Evolutionary conservation across 805 yeast genomes (phyloP).

Genomic region (Wickerhamomyces xylosicus): DNA sequence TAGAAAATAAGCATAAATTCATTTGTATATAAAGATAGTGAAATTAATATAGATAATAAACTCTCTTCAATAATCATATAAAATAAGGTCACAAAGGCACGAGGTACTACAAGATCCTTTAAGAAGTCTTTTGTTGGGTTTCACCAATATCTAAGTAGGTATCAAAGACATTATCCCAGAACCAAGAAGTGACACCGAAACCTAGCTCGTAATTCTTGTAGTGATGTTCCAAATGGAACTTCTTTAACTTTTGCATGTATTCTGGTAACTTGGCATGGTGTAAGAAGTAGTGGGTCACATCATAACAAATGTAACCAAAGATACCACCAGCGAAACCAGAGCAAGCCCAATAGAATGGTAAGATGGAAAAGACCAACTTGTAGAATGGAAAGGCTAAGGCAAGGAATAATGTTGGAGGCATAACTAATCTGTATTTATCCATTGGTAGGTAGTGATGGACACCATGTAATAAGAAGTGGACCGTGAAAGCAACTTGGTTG

Average conservation of each 20-base stretch:
- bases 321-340: slow-evolving; percentile 94
- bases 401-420: slow-evolving; percentile 87
- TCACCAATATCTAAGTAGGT: slow-evolving; percentile 48
- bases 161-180: slow-evolving; percentile 90
- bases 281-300: slow-evolving; percentile 85
- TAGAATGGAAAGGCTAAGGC: slow-evolving; percentile 73
- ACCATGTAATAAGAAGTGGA: slow-evolving; percentile 91
- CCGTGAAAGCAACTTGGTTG: slow-evolving; percentile 57
- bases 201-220: slow-evolving; percentile 95
- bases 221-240: slow-evolving; percentile 93
- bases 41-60: too few species aligned
- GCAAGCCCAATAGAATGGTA: slow-evolving; percentile 81
- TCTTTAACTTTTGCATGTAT: slow-evolving; percentile 69
- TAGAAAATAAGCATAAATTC: too few species aligned
- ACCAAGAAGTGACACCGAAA: slow-evolving; percentile 88
- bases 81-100: not conserved
- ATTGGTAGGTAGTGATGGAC: slow-evolving; percentile 96
- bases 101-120: too few species aligned
- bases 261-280: slow-evolving; percentile 83
- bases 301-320: slow-evolving; percentile 87
- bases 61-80: too few species aligned
- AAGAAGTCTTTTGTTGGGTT: slow-evolving; percentile 9
- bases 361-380: slow-evolving; percentile 58
- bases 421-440: slow-evolving; percentile 87
- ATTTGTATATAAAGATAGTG: too few species aligned